A percentile compares a stretch with the other conserved stretches of the same genome.
These are phyloP conservation scores for Malus hybrid DNA, from an alignment of 331 rosid genomes.

Conservation along the genomic window DNA sequence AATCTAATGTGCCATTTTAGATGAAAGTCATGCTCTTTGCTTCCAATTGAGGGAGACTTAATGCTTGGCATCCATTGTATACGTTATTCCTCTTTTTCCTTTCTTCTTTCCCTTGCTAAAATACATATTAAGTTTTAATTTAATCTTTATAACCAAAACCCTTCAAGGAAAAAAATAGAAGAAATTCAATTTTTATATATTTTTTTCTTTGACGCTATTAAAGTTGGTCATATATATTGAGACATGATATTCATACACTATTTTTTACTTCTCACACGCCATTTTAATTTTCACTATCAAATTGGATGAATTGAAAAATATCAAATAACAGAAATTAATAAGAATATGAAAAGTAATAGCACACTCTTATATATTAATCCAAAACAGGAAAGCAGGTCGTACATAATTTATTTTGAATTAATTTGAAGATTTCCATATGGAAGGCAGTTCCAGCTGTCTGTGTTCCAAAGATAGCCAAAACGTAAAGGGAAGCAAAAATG, in stretches of 20 bases:
- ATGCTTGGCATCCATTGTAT: background rate
- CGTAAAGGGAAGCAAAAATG: background rate
- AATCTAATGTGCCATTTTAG: background rate
- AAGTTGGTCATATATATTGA: background rate
- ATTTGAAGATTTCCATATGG: background rate
- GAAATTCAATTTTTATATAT: background rate
- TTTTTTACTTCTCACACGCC: no score
- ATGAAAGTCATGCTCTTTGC: background rate
- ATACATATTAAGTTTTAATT: background rate
- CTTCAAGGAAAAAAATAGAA: background rate
- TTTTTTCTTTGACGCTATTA: background rate
- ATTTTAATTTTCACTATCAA: accelerated
- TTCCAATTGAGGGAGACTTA: background rate
- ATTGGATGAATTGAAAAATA: no score
- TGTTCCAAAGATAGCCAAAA: background rate
- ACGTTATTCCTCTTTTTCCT: background rate
- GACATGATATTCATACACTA: accelerated
- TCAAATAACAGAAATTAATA: no score
- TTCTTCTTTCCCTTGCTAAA: background rate
- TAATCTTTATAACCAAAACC: background rate
- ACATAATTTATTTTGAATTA: background rate
- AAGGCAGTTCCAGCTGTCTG: background rate
- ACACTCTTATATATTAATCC: no score
- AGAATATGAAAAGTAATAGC: accelerated
- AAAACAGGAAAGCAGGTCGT: background rate